Conservation (phyloP, 148 eudicot genomes). For the Vaccinium darrowii region DNA sequence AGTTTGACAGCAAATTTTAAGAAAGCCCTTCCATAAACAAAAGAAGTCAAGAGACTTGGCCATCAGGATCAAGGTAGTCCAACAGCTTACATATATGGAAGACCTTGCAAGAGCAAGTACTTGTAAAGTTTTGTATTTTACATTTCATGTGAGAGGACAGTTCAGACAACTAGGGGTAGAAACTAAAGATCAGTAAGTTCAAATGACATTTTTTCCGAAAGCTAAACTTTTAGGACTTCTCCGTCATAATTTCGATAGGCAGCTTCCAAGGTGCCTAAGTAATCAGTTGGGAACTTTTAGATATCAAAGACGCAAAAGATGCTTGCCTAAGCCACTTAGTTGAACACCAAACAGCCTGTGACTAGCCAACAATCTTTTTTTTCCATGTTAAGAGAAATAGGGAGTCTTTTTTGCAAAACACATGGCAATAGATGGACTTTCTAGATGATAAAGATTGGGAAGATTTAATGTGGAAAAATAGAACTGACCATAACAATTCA, state of each 20-base stretch:
- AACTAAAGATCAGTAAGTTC: background rate
- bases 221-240: background rate
- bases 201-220: background rate
- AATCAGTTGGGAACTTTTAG: background rate
- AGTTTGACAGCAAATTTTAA: background rate
- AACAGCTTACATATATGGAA: background rate
- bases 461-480: background rate
- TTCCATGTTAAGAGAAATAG: background rate
- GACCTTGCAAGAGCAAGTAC: background rate
- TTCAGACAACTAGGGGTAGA: background rate
- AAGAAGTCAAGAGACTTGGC: background rate
- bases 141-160: background rate
- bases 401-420: background rate
- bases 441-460: background rate
- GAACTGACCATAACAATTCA: background rate
- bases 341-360: background rate
- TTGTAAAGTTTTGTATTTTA: background rate
- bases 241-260: background rate
- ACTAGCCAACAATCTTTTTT: background rate
- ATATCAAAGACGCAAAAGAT: background rate
- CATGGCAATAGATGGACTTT: background rate
- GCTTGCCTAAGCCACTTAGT: background rate
- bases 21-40: constrained; percentile 3
- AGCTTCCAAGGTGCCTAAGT: background rate
- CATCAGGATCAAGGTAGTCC: background rate